These are phyloP conservation scores for Rhynchospora tenuis DNA, from an alignment of 176 grass and related monocot species.

Conservation along the genomic window DNA sequence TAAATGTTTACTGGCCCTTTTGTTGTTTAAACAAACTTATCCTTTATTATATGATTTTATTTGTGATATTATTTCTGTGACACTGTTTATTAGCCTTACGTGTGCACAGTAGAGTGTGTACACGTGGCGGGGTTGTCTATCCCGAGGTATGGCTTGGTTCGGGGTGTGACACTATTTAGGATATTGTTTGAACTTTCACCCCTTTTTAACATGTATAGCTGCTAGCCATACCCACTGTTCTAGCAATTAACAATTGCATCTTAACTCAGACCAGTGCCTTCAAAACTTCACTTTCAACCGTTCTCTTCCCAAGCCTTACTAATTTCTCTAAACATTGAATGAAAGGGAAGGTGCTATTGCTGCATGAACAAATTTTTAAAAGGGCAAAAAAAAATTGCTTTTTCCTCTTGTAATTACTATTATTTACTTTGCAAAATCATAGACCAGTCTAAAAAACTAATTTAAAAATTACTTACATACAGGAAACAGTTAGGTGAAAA, in stretches of 20 bases:
- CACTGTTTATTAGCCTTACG: too few species aligned
- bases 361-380: slow-evolving; percentile 36
- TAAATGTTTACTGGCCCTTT: too few species aligned
- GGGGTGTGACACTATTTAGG: too few species aligned
- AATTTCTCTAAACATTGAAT: slow-evolving; percentile 65
- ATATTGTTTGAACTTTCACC: neutral
- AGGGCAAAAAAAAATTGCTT: neutral
- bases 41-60: too few species aligned
- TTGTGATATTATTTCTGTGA: too few species aligned
- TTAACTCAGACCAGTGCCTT: slow-evolving; percentile 39
- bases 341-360: slow-evolving; percentile 68
- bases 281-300: slow-evolving; percentile 74
- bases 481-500: neutral
- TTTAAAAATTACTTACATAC: neutral
- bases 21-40: too few species aligned
- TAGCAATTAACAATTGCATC: slow-evolving; percentile 61
- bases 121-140: too few species aligned
- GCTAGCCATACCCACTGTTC: slow-evolving; percentile 45
- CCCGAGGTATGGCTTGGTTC: too few species aligned
- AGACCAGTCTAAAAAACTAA: neutral
- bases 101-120: too few species aligned
- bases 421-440: neutral
- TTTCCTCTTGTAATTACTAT: neutral
- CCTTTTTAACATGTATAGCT: slow-evolving; percentile 32
- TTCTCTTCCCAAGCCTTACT: slow-evolving; percentile 35